Evolutionary conservation across 176 grass and related monocot species (phyloP), one percentile per base, ranked within the genome.

Genomic region (Elaeis guineensis): DNA sequence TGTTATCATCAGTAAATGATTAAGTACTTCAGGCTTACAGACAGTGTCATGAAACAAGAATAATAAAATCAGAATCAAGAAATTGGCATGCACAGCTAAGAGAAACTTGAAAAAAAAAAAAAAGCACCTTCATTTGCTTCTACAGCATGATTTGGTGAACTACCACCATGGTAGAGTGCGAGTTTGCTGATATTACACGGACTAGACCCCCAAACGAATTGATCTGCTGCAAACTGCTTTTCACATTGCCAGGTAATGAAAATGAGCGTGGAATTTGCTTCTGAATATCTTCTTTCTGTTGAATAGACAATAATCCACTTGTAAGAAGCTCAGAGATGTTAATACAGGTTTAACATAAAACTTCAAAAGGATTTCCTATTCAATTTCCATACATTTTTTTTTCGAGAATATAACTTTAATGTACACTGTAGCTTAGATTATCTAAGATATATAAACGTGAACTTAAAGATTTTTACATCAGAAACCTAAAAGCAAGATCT

Each of bases 181-280:
- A 88, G 51, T 84, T 98, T 70, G 77, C 63, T 68, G 87, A 67
- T 64, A 98, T 87, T 35, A 98, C 93, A 64, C 93, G 81, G 30
- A 98, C 82, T 49, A 98, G 58, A 26, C 81, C 76, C 11, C 11
- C 9, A 82, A 81, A 49, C 16, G 92, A 98, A 92, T 92, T 79
- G 17, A 78, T 71, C 74, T 88, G 85, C 72, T 77, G 73, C 25
- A 98, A 73, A 76, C 84, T 77, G 70, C 72, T 83, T 78, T 98
- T 98, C 25, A 55, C 78, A 88, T 98, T 92, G 60, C 82, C 87
- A 48, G 87, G 92, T 49, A 89, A 82, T 67, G 93, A 98, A 65
- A 98, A 79, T 0, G 93, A 92, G 12, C 93, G 84, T 62, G 73
- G 89, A 52, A 98, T 81, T 73, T 89, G 75, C 77, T 79, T 76